A percentile compares a stretch with the other conserved stretches of the same genome.
These are phyloP conservation scores for Xylaria bambusicola DNA, from an alignment of 495 filamentous ascomycete genomes.

Conservation along the genomic window DNA sequence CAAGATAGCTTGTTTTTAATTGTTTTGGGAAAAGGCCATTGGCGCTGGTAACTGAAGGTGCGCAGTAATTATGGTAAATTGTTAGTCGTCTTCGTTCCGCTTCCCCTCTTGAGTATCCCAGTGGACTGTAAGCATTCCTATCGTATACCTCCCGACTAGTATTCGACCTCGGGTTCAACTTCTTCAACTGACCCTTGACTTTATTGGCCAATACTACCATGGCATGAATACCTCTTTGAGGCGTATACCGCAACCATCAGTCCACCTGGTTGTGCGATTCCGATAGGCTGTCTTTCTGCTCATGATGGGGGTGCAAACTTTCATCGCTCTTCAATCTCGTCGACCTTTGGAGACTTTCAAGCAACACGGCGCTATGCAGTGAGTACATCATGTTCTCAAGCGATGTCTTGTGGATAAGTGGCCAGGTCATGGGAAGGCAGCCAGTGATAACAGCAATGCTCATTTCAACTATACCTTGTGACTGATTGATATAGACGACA, in stretches of 20 bases:
- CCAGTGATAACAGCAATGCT: slow-evolving; percentile 26
- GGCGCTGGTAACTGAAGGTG: no score
- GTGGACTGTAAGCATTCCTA: no score
- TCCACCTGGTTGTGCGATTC: not conserved
- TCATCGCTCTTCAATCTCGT: not conserved
- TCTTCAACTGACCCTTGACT: no score
- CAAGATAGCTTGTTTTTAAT: no score
- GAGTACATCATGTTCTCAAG: slow-evolving; percentile 14
- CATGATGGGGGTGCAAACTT: not conserved
- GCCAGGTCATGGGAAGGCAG: slow-evolving; percentile 25
- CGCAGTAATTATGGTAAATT: no score
- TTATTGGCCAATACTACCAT: no score
- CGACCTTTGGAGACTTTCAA: not conserved
- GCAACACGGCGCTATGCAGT: slow-evolving; percentile 16
- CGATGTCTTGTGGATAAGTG: slow-evolving; percentile 19
- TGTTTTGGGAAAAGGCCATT: no score
- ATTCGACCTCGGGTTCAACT: no score
- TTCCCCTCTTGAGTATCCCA: no score
- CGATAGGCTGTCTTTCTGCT: not conserved
- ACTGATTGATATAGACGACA: slow-evolving; percentile 12
- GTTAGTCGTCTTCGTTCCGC: no score
- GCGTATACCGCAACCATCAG: not conserved
- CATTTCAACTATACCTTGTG: slow-evolving; percentile 22
- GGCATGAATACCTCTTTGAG: not conserved
- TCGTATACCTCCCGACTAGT: no score